These are phyloP conservation scores for Boletellus sp. DNA, from an alignment of 1,284 basidiomycete species.

Conservation along the genomic window DNA sequence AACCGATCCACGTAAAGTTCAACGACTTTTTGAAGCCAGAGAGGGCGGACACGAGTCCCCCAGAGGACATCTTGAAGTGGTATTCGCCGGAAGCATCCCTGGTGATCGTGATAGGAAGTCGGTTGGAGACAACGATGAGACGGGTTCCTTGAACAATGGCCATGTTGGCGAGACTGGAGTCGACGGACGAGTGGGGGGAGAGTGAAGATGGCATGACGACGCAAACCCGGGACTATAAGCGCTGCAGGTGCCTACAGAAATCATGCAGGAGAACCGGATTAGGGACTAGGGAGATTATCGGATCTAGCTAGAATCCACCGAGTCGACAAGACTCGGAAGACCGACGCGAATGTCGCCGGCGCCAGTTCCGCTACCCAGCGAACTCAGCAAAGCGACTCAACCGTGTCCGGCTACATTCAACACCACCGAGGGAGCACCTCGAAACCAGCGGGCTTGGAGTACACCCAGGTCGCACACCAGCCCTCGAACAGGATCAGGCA, in stretches of 20 bases:
- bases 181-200: conserved; percentile 27
- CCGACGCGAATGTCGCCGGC: background rate
- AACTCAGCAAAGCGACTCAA: background rate
- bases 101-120: conserved; percentile 88
- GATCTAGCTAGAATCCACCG: conserved; percentile 22
- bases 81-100: conserved; percentile 87
- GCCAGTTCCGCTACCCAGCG: background rate
- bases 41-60: conserved; percentile 91
- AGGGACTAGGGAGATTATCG: conserved; percentile 34
- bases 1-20: conserved; percentile 94
- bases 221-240: conserved; percentile 25
- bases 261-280: conserved; percentile 26
- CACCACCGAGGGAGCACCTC: background rate
- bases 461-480: background rate
- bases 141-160: conserved; percentile 48
- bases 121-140: conserved; percentile 94
- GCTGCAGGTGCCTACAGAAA: conserved; percentile 19
- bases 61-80: conserved; percentile 96
- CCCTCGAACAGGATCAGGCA: background rate
- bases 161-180: conserved; percentile 37
- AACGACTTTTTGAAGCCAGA: conserved; percentile 95
- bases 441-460: background rate
- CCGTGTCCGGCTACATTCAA: background rate
- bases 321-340: no score
- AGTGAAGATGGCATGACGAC: conserved; percentile 26